Conservation (phyloP, 768 basidiomycete genomes). For the Russula compacta region DNA sequence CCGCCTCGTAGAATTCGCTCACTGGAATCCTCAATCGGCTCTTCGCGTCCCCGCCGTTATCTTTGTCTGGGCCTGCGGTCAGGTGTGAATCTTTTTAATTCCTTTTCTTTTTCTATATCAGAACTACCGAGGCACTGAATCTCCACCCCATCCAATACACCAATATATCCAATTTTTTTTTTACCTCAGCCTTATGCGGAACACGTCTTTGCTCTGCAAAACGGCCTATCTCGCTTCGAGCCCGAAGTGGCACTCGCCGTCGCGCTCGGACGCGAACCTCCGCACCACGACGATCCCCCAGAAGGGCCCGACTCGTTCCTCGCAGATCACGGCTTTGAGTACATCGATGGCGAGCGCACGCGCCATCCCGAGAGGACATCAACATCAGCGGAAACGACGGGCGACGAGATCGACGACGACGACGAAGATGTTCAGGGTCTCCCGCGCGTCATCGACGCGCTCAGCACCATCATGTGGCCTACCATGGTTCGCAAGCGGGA, state of each 20-base stretch:
- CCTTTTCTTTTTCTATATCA: neutral
- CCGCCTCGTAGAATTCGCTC: conserved; percentile 38
- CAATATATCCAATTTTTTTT: no score
- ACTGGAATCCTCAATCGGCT: conserved; percentile 34
- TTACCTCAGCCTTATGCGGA: conserved; percentile 45
- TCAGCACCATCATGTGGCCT: conserved; percentile 87
- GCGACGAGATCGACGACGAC: neutral
- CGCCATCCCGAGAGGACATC: neutral
- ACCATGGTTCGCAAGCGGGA: conserved; percentile 47
- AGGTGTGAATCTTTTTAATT: conserved; percentile 34
- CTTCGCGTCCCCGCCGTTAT: conserved; percentile 58
- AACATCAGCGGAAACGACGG: neutral
- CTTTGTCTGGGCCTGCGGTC: conserved; percentile 58
- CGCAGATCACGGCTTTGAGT: conserved; percentile 68
- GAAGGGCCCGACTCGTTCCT: conserved; percentile 57
- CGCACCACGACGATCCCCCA: conserved; percentile 22
- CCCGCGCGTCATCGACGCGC: conserved; percentile 63
- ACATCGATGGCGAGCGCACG: conserved; percentile 44
- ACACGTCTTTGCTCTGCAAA: conserved; percentile 41
- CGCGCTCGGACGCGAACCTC: conserved; percentile 32
- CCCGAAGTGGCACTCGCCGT: conserved; percentile 71
- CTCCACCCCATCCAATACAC: neutral
- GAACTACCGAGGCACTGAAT: neutral
- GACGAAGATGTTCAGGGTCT: conserved; percentile 33
- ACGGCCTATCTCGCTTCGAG: conserved; percentile 40